These are phyloP conservation scores for Xanthoconium purpureum DNA, from an alignment of 768 basidiomycete genomes.

Conservation along the genomic window DNA sequence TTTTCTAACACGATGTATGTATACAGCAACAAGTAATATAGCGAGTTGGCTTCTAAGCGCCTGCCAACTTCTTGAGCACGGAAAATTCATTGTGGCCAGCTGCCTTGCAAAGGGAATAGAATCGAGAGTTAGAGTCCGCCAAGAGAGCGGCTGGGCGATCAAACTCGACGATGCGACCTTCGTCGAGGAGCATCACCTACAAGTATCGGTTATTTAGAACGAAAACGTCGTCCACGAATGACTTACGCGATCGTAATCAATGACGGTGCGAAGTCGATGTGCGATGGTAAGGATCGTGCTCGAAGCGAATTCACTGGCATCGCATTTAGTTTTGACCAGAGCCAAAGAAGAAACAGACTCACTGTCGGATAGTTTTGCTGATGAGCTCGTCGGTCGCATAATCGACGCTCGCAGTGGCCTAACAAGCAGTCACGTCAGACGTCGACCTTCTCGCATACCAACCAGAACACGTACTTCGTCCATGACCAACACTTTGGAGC, in stretches of 20 bases:
- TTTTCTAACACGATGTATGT: slow-evolving; percentile 1
- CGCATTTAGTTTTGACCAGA: neutral
- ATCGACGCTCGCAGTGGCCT: slow-evolving; percentile 78
- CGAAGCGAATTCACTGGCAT: slow-evolving; percentile 64
- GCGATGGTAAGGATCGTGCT: slow-evolving; percentile 85
- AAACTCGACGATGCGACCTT: slow-evolving; percentile 77
- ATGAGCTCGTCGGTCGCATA: slow-evolving; percentile 89
- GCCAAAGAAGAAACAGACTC: slow-evolving; percentile 24
- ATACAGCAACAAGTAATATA: neutral
- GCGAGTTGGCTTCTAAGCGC: slow-evolving; percentile 14
- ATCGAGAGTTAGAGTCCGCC: slow-evolving; percentile 53
- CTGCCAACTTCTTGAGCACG: slow-evolving; percentile 65
- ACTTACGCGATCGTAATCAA: slow-evolving; percentile 79
- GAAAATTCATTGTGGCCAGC: slow-evolving; percentile 71
- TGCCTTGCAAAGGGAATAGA: slow-evolving; percentile 68
- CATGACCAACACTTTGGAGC: slow-evolving; percentile 78
- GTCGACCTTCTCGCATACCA: neutral
- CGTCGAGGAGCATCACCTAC: slow-evolving; percentile 74
- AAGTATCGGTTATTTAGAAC: slow-evolving; percentile 1
- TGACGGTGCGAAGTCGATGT: slow-evolving; percentile 73
- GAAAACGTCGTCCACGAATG: neutral
- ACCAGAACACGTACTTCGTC: slow-evolving; percentile 56
- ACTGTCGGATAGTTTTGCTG: slow-evolving; percentile 78
- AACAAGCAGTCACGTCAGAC: neutral
- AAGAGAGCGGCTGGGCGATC: slow-evolving; percentile 62